Evolutionary conservation across 345 rosid genomes (phyloP), one percentile per base, ranked within the genome.

Genomic region (Brassica napus): DNA sequence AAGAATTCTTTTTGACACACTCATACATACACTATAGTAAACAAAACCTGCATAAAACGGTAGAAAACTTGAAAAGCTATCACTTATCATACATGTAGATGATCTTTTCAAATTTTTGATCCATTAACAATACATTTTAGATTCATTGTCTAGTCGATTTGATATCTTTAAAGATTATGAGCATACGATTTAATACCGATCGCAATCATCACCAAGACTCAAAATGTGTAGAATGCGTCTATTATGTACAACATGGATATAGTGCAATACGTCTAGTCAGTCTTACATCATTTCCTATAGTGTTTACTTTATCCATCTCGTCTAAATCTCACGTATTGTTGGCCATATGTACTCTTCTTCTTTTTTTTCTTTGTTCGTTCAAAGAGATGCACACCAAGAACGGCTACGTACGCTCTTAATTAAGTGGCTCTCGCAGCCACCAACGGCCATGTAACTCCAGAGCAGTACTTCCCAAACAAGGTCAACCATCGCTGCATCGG

Each of bases 401-500:
- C 6, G 34, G 5, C 42, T 11, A 54, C 4, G 16, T 11, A 54
- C 4, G 16, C 9, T 52, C 34, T 35, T 26, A 54, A 44, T 35
- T 26, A 54, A 44, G 31, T n/a, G 73, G 66, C 52, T 14, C 54
- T 37, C 37, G 0, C 47, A 59, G 23, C 82, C 78, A 67, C 12
- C 68, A 59, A 73, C 9, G n/a, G 58, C 70, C 78, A 79, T 55
- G 55, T 60, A 32, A 59, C 65, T 58, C 18, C 2, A 23, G 6
- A 52, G 7, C 8, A 55, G 47, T 26, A 35, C 65, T 34, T 52
- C 61, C 35, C 21, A 42, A 23, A 23, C 68, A 66, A 59, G 77
- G 77, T 78, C 77, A 78, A 78, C 77, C 68, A 59, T 72, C 12
- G 30, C 24, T 71, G 4, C 71, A 55, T 16, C 42, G 18, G 31